A percentile compares a stretch with the other conserved stretches of the same genome.
Evolutionary conservation across 306 rosid genomes (phyloP).

Genomic region (Cercis canadensis): DNA sequence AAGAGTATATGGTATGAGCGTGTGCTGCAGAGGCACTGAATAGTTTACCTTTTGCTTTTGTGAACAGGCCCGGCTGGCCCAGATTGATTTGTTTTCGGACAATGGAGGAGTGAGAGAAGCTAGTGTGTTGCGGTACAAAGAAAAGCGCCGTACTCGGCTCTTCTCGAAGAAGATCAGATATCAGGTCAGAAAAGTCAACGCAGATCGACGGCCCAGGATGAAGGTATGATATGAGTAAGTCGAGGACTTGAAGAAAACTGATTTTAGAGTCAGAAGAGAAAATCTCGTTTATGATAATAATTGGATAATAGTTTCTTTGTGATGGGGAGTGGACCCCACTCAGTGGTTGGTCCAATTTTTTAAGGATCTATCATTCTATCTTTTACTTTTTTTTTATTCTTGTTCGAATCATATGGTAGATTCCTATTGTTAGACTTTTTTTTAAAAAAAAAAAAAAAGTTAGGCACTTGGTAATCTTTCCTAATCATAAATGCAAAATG

Average conservation of each 20-base stretch:
- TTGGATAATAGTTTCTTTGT: slow-evolving; percentile 34
- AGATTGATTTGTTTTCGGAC: slow-evolving; percentile 69
- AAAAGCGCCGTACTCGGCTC: slow-evolving; percentile 78
- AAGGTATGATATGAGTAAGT: slow-evolving; percentile 55
- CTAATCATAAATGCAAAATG: neutral
- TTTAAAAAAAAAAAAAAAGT: too few species aligned
- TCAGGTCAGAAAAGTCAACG: slow-evolving; percentile 84
- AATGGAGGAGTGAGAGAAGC: slow-evolving; percentile 75
- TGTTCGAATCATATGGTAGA: neutral
- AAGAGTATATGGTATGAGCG: neutral
- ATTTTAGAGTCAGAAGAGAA: neutral
- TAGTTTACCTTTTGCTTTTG: neutral
- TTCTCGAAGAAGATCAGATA: slow-evolving; percentile 86
- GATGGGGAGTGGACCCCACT: slow-evolving; percentile 45
- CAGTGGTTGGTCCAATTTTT: slow-evolving; percentile 40
- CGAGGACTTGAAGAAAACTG: too few species aligned
- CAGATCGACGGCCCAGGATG: slow-evolving; percentile 92
- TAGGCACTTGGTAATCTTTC: neutral
- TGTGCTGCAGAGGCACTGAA: slow-evolving; percentile 39
- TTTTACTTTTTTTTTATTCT: too few species aligned
- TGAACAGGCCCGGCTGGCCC: slow-evolving; percentile 74
- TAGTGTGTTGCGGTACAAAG: slow-evolving; percentile 77
- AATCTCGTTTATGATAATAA: neutral
- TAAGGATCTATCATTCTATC: slow-evolving; percentile 51
- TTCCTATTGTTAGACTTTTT: slow-evolving; percentile 5